Evolutionary conservation across 1,284 basidiomycete genomes (phyloP), one percentile per base, ranked within the genome.

Genomic region (Sporisorium iseilematis-ciliati): DNA sequence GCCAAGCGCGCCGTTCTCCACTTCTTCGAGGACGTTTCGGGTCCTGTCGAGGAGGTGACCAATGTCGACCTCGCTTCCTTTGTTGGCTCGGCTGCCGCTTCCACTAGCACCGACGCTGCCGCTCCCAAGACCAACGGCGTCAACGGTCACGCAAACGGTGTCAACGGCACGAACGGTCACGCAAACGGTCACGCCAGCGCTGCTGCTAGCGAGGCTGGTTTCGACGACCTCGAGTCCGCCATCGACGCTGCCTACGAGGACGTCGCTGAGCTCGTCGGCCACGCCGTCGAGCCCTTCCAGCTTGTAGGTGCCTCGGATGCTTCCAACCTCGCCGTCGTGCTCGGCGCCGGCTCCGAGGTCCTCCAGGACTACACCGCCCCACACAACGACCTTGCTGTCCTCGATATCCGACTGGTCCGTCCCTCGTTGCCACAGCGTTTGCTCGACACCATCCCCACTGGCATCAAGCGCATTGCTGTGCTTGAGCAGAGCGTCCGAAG

Each of bases 401-500:
- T 93, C 55, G 89, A 90, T 38, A 85, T 95, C 53, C 89, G 90
- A 42, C 88, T 97, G 10, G 87, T 93, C 65, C 91, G 90, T 67
- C 96, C 96, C 8, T 87, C 95, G 3, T 89, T 91, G 12, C 83
- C 90, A 16, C 89, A 90, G 46, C 89, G 88, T 56, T 87, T 98
- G 51, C 87, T 92, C 58, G 86, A 86, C 35, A 88, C 88, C 40
- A 89, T 97, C 46, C 91, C 93, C 11, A 67, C 88, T 1, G 90
- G 90, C 5, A 89, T 89, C 40, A 89, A 89, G 49, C 90, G 90
- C 49, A 89, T 98, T 59, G 88, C 97, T 53, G 92, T 97, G 4
- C 89, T 97, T 21, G 96, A 95, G 86, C 92, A 92, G 86, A 88
- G 92, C 25, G 88, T 89, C 75, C 88, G 87, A 68, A 92, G 92